These are phyloP conservation scores for Boletus semigastroideus DNA, from an alignment of 1,284 basidiomycete species.

Conservation along the genomic window DNA sequence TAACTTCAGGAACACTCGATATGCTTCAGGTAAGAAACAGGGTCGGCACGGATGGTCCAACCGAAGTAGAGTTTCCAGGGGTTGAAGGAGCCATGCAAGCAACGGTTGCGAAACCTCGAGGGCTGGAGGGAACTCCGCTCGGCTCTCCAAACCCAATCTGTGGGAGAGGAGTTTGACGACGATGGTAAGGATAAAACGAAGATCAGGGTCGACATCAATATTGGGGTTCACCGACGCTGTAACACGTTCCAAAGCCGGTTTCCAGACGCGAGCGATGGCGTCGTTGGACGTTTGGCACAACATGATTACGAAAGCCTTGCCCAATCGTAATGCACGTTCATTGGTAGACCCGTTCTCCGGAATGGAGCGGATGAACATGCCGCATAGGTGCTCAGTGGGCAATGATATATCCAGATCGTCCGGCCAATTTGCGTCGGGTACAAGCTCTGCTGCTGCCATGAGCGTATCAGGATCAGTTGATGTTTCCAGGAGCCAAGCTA, in stretches of 20 bases:
- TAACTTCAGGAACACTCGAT: not conserved
- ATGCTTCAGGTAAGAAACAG: not conserved
- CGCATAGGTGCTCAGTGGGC: not conserved
- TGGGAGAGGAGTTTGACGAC: not conserved
- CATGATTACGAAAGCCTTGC: not conserved
- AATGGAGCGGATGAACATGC: not conserved
- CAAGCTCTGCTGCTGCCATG: not conserved
- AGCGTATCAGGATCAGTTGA: not conserved
- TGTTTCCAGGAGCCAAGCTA: not conserved
- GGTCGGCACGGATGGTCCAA: not conserved
- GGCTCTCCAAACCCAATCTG: not conserved
- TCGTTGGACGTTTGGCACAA: not conserved
- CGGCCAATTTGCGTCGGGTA: not conserved
- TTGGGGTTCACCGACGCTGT: not conserved
- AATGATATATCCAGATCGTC: not conserved
- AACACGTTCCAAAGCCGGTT: not conserved
- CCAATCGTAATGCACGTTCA: not conserved
- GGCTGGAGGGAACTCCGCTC: not conserved
- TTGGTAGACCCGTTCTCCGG: not conserved
- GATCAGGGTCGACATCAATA: not conserved
- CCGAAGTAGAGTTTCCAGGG: not conserved
- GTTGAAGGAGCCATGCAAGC: not conserved
- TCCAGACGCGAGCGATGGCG: not conserved
- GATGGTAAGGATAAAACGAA: not conserved
- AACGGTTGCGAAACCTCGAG: not conserved